Percentiles rank a stretch among this genome's conserved stretches.
Conservation (phyloP, 2,329 filamentous ascomycete species). For the Microsporum audouinii region DNA sequence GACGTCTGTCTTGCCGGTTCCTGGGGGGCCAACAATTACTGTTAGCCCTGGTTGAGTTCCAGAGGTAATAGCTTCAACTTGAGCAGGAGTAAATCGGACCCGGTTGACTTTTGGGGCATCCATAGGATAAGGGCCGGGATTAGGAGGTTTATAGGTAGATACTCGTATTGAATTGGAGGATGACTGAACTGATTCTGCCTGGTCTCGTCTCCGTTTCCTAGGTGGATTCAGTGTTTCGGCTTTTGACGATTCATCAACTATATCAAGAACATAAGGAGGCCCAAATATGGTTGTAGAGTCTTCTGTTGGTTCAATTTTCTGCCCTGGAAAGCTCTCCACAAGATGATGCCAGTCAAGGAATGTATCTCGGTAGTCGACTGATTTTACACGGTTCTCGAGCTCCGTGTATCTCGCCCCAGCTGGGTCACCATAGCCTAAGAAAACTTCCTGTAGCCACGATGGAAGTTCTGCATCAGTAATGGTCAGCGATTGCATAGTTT, state of each 20-base stretch:
- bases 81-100: conserved; percentile 80
- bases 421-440: conserved; percentile 93
- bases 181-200: conserved; percentile 54
- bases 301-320: conserved; percentile 67
- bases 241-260: conserved; percentile 42
- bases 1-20: conserved; percentile 98
- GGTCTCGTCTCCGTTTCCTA: conserved; percentile 78
- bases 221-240: conserved; percentile 50
- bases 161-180: conserved; percentile 61
- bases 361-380: conserved; percentile 82
- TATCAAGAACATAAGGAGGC: conserved; percentile 78
- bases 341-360: conserved; percentile 95
- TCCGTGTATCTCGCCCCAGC: conserved; percentile 76
- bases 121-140: conserved; percentile 77
- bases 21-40: conserved; percentile 85
- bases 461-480: conserved; percentile 77
- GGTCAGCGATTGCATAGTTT: conserved; percentile 78
- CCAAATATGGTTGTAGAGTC: conserved; percentile 62
- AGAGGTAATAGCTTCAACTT: conserved; percentile 85
- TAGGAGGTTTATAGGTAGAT: conserved; percentile 79
- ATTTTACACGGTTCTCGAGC: conserved; percentile 63
- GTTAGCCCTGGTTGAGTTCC: conserved; percentile 90
- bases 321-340: conserved; percentile 77
- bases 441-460: conserved; percentile 90
- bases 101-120: conserved; percentile 72